Conservation (phyloP, 2,329 filamentous ascomycete species). For the Arthrobotrys entomopaga region DNA sequence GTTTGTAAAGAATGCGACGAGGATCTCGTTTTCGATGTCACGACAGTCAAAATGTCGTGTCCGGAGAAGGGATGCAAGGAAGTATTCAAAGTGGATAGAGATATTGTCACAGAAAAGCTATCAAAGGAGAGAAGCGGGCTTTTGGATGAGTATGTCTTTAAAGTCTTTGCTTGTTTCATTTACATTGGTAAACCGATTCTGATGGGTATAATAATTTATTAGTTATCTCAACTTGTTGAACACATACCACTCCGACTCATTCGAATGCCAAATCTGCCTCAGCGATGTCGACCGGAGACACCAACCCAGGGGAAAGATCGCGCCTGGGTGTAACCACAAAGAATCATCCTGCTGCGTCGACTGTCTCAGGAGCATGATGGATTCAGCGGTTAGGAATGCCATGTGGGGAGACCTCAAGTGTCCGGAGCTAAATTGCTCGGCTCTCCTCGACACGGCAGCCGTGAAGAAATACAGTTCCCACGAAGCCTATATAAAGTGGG, state of each 20-base stretch:
- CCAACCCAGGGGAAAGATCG: constrained; percentile 43
- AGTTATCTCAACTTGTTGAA: constrained; percentile 43
- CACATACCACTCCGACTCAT: constrained; percentile 39
- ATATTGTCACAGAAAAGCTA: constrained; percentile 33
- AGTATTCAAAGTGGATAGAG: constrained; percentile 36
- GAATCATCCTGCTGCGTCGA: constrained; percentile 43
- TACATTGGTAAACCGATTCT: too few species aligned
- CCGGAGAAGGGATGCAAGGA: constrained; percentile 48
- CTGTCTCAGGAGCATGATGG: constrained; percentile 47
- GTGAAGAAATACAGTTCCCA: constrained; percentile 40
- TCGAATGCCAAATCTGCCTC: constrained; percentile 45
- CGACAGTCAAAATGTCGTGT: constrained; percentile 41
- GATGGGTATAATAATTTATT: too few species aligned
- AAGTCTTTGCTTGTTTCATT: too few species aligned
- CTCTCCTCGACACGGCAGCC: constrained; percentile 26
- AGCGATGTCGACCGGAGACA: constrained; percentile 37
- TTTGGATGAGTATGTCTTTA: constrained; percentile 33
- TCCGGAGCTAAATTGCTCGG: constrained; percentile 40
- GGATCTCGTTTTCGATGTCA: constrained; percentile 43
- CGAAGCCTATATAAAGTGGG: constrained; percentile 47
- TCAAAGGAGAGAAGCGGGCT: constrained; percentile 25
- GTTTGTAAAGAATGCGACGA: constrained; percentile 48
- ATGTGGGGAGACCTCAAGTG: constrained; percentile 54
- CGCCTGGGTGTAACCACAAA: constrained; percentile 36
- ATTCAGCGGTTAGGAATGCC: constrained; percentile 49